A percentile compares a stretch with the other conserved stretches of the same genome.
Conservation (phyloP, 1,284 basidiomycete species). For the Serendipita sp. region DNA sequence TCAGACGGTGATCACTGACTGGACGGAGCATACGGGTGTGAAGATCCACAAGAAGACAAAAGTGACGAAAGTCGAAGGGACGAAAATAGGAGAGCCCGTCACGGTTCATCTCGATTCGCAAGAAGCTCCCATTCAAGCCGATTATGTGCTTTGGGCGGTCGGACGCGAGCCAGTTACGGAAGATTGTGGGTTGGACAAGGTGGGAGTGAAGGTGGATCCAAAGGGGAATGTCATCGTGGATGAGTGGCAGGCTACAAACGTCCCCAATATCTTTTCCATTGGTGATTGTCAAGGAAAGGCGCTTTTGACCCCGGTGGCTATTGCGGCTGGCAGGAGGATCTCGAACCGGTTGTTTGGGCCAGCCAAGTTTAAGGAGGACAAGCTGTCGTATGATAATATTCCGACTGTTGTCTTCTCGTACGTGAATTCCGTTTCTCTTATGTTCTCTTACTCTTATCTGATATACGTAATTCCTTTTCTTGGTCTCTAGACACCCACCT, state of each 20-base stretch:
- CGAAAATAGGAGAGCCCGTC: conserved; percentile 45
- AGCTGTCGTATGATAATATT: conserved; percentile 82
- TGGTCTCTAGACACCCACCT: conserved; percentile 58
- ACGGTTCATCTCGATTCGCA: conserved; percentile 59
- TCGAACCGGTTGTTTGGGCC: conserved; percentile 85
- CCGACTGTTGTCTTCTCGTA: conserved; percentile 91
- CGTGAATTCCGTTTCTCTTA: conserved; percentile 22
- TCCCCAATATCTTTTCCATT: conserved; percentile 65
- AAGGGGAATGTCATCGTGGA: conserved; percentile 80
- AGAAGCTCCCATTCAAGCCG: conserved; percentile 62
- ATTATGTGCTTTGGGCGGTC: conserved; percentile 87
- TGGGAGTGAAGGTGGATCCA: conserved; percentile 63
- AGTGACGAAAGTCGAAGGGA: conserved; percentile 65
- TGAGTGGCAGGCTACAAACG: conserved; percentile 77
- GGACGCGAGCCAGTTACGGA: conserved; percentile 76
- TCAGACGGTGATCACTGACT: conserved; percentile 76
- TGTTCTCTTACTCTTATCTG: conserved; percentile 6
- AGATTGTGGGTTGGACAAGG: conserved; percentile 61
- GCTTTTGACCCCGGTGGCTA: conserved; percentile 93
- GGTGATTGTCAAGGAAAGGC: conserved; percentile 91
- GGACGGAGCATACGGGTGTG: conserved; percentile 89
- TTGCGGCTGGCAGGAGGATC: conserved; percentile 84
- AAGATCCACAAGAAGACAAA: conserved; percentile 72
- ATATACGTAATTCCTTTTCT: background rate
- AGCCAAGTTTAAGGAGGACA: conserved; percentile 71